Base-by-base conservation (phyloP, 2,329 filamentous ascomycete species). In the Paecilomyces fulvus region DNA sequence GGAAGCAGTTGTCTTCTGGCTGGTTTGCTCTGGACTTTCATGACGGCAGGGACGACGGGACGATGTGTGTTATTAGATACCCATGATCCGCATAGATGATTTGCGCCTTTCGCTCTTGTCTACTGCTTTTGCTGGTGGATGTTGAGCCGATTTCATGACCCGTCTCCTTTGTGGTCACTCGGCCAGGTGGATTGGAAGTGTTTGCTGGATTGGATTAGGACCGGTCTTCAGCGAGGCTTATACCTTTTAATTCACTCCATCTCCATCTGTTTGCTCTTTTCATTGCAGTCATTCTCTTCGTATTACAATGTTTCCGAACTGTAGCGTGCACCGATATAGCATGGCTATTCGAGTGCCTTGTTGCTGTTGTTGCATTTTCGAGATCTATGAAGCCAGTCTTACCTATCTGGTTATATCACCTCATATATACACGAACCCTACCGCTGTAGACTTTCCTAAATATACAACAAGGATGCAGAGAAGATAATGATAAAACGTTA, bases 51-150 rank as follows among this genome's bases (percentile, higher is more conserved):
- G 64, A 73, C 65, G 69, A 71, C 59, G 71, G 72, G 69, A 71
- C 67, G 68, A 71, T 70, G 71, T 70, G 71, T 70, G 69, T 73
- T 73, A 68, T 66, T 70, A 74, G 70, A 74, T 74, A 74, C 72
- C 72, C 71, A 70, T 62, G 66, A 65, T 66, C 64, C 65, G 64
- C 66, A 68, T 68, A 66, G 66, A 63, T 61, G 59, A 66, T 65
- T 55, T 60, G 65, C 61, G 62, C 61, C 61, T 60, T 60, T 64
- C 60, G 52, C 63, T 54, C 55, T 62, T 59, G 49, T 56, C 56
- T 54, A 11, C 48, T 49, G 20, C 21, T 49, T 49, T 28, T 28
- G 48, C 21, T 49, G 21, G 48, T 37, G 28, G 48, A 21, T 49
- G 51, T 60, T 49, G 25, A 6, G 48, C 49, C 30, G n/a, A 25